Evolutionary conservation across 352 stramenopile genomes (phyloP), one percentile per base, ranked within the genome.

Genomic region (Lagenidium giganteum): DNA sequence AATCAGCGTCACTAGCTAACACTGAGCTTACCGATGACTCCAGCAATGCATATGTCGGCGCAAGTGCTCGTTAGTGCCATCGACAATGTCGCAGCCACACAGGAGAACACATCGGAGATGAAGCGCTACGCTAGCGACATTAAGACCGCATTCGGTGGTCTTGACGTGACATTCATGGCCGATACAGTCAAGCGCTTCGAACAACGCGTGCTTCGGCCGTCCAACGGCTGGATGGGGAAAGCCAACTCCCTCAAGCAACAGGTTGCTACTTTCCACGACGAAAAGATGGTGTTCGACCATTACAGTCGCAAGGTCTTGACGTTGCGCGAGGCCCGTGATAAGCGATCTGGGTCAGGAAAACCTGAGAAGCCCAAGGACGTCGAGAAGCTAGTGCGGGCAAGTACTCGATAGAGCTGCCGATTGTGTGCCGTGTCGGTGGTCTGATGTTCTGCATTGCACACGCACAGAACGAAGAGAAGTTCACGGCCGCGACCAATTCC

Each of bases 221-320:
- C 71, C 8, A 51, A 44, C 39, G 75, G 72, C 3, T 93, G 80
- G 80, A 41, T 84, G 17, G 51, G 70, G 20, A 59, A 74, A 20
- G 77, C 65, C 0, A 41, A 41, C 12, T 43, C 36, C 1, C 47
- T 93, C 3, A 65, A 79, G 38, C 55, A 73, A 22, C 62, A 86
- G 50, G 57, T 70, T 5, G 44, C 37, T 9, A 52, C 64, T 7
- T 90, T 79, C 34, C 60, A 79, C 16, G 68, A 84, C 17, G 66
- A 85, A 30, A 88, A 93, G 45, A 44, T 72, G 4, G 39, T 80
- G 7, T 93, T 73, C 21, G 80, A 93, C 46, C 80, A 93, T 61
- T 90, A 93, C 48, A 82, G 72, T 12, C 68, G 79, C 20, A 90
- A 93, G 36, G 73, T 90, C 18, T 59, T 70, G 38, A 46, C 55